Evolutionary conservation across 371 early-diverging fungal species (phyloP), one percentile per base, ranked within the genome.

Genomic region (Lichtheimia ramosa): DNA sequence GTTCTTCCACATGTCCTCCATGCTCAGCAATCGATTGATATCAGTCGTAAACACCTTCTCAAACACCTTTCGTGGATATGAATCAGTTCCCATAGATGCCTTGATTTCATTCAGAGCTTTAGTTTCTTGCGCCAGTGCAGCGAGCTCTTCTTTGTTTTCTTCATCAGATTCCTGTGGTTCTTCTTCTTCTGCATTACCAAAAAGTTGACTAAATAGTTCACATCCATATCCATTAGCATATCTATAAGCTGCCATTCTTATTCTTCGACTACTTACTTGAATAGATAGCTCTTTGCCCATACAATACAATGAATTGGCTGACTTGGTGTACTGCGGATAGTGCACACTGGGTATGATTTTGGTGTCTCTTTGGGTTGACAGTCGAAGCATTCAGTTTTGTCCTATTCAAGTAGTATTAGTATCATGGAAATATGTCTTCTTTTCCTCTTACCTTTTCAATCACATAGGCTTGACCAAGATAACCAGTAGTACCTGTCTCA

Each of bases 301-400:
- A 97, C 97, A 55, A 99, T 94, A 64, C 99, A 99, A 75, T 99
- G 99, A 43, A 98, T 94, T 12, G 99, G 98, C 24, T 87, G 87
- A 48, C 87, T 91, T 0, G 99, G 99, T 3, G 96, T 98, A 42
- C 92, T 90, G 50, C 99, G 87, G 64, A 99, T 98, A 3, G 99
- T 99, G 71, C 99, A 99, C 1, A 99, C 94, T 8, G 99, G 95
- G 56, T 86, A 95, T 0, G 95, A 91, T 48, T 85, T 93, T 28
- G 88, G 93, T 57, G 91, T 90, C 2, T 92, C 86, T 65, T 96
- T 95, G 48, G 96, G 95, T 34, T 91, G 88, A 73, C 99, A 99
- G 61, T 97, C 99, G 78, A 96, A 99, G 80, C 99, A 99, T 67
- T 98, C 98, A 5, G 90, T 91, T 5, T 65, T 56, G 48, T 71